Evolutionary conservation across 257 asterid species (phyloP).

Genomic region (Solanum virginianum): DNA sequence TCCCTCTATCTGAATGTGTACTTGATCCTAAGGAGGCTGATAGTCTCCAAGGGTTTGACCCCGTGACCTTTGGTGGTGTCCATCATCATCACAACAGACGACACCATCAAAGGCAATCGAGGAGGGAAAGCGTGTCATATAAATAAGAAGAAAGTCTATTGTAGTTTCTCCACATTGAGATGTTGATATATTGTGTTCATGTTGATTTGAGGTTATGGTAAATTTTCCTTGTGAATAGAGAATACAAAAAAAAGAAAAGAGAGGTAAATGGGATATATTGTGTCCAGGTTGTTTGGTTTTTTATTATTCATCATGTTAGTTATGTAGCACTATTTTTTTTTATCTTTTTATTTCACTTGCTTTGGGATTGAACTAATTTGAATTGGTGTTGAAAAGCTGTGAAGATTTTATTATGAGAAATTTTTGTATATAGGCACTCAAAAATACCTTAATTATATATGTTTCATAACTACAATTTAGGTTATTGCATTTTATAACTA

Average conservation of each 20-base stretch:
- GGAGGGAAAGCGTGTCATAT: conserved; percentile 2
- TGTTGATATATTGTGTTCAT: not conserved
- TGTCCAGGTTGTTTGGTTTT: too few species aligned
- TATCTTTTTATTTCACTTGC: too few species aligned
- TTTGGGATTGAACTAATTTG: too few species aligned
- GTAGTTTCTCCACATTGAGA: not conserved
- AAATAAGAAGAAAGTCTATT: conserved; percentile 10
- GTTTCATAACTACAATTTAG: too few species aligned
- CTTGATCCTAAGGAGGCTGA: conserved; percentile 42
- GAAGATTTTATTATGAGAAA: too few species aligned
- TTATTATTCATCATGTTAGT: too few species aligned
- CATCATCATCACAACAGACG: conserved; percentile 31
- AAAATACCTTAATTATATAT: too few species aligned
- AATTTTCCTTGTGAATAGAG: conserved; percentile 30
- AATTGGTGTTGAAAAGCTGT: too few species aligned
- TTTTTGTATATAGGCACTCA: too few species aligned
- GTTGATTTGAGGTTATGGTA: not conserved
- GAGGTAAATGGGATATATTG: not conserved
- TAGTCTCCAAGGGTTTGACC: conserved; percentile 45
- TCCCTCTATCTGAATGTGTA: conserved; percentile 46
- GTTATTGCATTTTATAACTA: too few species aligned
- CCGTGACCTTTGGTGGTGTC: conserved; percentile 49
- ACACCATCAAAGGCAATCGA: conserved; percentile 25
- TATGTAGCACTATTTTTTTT: too few species aligned
- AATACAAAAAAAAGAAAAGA: conserved; percentile 5